Evolutionary conservation across 164 flowering plant species (phyloP).

Genomic region (Berberis vulgaris): DNA sequence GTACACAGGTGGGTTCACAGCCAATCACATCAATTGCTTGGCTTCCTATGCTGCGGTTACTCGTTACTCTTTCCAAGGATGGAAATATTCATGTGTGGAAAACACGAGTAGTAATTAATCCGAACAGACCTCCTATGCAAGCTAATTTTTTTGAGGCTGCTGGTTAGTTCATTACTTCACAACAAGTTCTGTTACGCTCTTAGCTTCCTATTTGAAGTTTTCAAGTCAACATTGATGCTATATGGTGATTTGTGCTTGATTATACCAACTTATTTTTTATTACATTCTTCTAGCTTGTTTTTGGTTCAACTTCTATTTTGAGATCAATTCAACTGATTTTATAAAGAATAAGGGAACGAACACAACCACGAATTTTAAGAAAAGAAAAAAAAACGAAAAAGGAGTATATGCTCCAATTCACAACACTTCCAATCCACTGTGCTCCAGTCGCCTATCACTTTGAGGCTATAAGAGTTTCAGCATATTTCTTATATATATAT

Average conservation of each 20-base stretch:
- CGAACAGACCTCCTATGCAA: constrained; percentile 80
- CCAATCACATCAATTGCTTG: constrained; percentile 80
- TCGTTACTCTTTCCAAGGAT: constrained; percentile 86
- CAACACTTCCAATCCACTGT: too few species aligned
- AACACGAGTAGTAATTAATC: constrained; percentile 67
- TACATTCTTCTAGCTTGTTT: too few species aligned
- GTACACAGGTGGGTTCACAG: constrained; percentile 92
- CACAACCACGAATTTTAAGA: too few species aligned
- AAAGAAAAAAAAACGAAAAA: too few species aligned
- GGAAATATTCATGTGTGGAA: constrained; percentile 95
- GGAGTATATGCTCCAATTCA: too few species aligned
- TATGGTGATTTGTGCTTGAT: not conserved
- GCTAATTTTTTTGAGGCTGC: constrained; percentile 95
- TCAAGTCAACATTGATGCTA: not conserved
- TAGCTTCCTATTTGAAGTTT: not conserved
- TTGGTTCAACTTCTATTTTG: not conserved
- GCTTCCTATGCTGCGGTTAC: constrained; percentile 66
- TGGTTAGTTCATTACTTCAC: constrained; percentile 40
- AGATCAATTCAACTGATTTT: not conserved
- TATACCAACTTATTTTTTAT: not conserved
- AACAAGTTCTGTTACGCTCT: not conserved
- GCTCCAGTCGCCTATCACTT: too few species aligned
- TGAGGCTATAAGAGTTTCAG: too few species aligned
- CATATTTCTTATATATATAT: too few species aligned
- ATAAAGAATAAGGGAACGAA: not conserved